Evolutionary conservation across 1,284 basidiomycete genomes (phyloP).

Genomic region (Blastosporella zonata): DNA sequence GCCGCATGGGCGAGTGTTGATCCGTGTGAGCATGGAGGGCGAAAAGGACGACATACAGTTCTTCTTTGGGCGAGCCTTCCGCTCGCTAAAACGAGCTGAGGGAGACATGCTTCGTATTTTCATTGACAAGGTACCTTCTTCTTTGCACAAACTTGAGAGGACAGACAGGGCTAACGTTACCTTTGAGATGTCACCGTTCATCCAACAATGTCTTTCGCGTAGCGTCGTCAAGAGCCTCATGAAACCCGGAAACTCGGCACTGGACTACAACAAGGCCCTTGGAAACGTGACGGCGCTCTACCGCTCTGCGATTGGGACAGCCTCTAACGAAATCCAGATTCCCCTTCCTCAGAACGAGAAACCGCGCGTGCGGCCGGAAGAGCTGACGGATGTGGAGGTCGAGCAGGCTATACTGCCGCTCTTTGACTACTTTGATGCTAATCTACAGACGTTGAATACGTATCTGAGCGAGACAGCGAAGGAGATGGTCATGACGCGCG

Average conservation of each 20-base stretch:
- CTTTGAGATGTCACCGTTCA: slow-evolving; percentile 87
- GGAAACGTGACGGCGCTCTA: slow-evolving; percentile 82
- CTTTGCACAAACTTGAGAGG: neutral
- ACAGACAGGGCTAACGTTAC: slow-evolving; percentile 1
- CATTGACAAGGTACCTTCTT: slow-evolving; percentile 84
- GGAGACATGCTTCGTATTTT: slow-evolving; percentile 96
- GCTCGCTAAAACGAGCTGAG: slow-evolving; percentile 91
- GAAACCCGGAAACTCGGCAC: slow-evolving; percentile 56
- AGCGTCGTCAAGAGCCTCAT: slow-evolving; percentile 74
- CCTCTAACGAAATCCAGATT: slow-evolving; percentile 70
- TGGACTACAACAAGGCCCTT: slow-evolving; percentile 84
- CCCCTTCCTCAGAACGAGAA: slow-evolving; percentile 73
- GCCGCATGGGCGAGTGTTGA: slow-evolving; percentile 78
- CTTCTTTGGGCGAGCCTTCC: slow-evolving; percentile 95
- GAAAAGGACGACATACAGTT: slow-evolving; percentile 98
- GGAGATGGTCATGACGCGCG: slow-evolving; percentile 88
- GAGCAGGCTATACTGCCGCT: slow-evolving; percentile 91
- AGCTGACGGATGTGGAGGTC: slow-evolving; percentile 89
- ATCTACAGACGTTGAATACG: slow-evolving; percentile 89
- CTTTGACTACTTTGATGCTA: slow-evolving; percentile 96
- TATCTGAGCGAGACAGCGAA: slow-evolving; percentile 84
- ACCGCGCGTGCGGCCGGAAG: slow-evolving; percentile 67
- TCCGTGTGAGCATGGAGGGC: slow-evolving; percentile 96
- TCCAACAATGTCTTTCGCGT: slow-evolving; percentile 87
- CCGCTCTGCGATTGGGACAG: slow-evolving; percentile 65